Conservation (phyloP, 2,329 filamentous ascomycete genomes). For the Sporothrix curviconia region DNA sequence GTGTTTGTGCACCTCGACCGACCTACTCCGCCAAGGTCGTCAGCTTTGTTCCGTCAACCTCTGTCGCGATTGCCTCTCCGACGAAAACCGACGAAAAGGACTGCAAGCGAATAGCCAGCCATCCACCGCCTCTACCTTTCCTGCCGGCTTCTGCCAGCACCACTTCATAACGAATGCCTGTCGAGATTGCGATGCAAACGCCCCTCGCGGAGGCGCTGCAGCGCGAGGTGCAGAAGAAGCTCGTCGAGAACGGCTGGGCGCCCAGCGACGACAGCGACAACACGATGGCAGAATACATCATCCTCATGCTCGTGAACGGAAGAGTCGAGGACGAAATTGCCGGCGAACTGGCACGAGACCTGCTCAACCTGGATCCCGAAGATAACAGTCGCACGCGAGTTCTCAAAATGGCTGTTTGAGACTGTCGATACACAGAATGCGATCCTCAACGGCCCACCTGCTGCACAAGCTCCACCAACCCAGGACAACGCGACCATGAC, state of each 20-base stretch:
- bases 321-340: slow-evolving; percentile 89
- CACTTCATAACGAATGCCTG: too few relatives aligned
- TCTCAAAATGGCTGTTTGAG: slow-evolving; percentile 89
- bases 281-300: slow-evolving; percentile 89
- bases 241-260: slow-evolving; percentile 89
- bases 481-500: slow-evolving; percentile 47
- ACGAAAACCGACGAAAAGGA: too few relatives aligned
- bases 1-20: too few relatives aligned
- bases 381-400: slow-evolving; percentile 76
- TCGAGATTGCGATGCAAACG: slow-evolving; percentile 70
- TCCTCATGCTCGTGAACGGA: slow-evolving; percentile 93
- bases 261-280: slow-evolving; percentile 70
- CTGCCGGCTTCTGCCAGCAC: too few relatives aligned
- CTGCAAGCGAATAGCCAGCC: neutral
- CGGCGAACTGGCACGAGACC: slow-evolving; percentile 76
- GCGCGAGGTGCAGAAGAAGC: slow-evolving; percentile 77
- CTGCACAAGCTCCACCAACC: neutral
- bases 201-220: slow-evolving; percentile 80
- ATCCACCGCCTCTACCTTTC: neutral
- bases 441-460: slow-evolving; percentile 47
- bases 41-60: too few relatives aligned
- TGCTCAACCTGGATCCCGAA: slow-evolving; percentile 74
- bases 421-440: slow-evolving; percentile 65
- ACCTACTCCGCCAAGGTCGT: too few relatives aligned
- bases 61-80: too few relatives aligned